Conservation (phyloP, 345 rosid species). For the Hypericum androsaemum region DNA sequence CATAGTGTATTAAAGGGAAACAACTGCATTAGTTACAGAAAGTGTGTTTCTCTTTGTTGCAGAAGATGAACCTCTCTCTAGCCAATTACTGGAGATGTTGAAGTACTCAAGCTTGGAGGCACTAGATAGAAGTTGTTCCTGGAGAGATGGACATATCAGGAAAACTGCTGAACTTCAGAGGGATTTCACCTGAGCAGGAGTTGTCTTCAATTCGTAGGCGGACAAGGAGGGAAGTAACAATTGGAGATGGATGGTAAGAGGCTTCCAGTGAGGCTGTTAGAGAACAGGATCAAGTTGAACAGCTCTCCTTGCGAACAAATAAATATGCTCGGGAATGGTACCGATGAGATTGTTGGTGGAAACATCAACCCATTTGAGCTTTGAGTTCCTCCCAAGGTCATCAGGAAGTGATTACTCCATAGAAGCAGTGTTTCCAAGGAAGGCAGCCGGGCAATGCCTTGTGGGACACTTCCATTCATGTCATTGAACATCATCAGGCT, state of each 20-base stretch:
- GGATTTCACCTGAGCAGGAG: constrained; percentile 66
- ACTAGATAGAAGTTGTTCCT: constrained; percentile 50
- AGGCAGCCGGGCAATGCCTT: constrained; percentile 63
- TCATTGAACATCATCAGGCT: constrained; percentile 78
- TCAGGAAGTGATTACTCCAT: constrained; percentile 86
- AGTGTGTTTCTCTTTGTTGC: constrained; percentile 20
- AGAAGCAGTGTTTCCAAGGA: constrained; percentile 65
- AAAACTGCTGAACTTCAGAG: constrained; percentile 45
- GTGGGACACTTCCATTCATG: constrained; percentile 74
- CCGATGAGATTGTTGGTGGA: constrained; percentile 74
- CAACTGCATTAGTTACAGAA: too few relatives aligned
- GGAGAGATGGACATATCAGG: constrained; percentile 69
- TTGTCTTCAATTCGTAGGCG: constrained; percentile 85
- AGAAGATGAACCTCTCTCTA: constrained; percentile 31
- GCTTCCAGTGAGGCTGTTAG: constrained; percentile 55
- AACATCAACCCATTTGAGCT: constrained; percentile 80
- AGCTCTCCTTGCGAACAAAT: constrained; percentile 67
- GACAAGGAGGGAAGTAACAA: constrained; percentile 66
- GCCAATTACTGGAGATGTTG: constrained; percentile 64
- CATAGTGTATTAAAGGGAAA: too few relatives aligned
- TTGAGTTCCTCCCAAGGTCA: constrained; percentile 62
- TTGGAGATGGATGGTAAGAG: constrained; percentile 57
- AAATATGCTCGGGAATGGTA: constrained; percentile 51
- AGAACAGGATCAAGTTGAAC: constrained; percentile 65
- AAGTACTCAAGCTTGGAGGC: constrained; percentile 67